These are phyloP conservation scores for Daldinia vernicosa DNA, from an alignment of 495 filamentous ascomycete genomes.

Conservation along the genomic window DNA sequence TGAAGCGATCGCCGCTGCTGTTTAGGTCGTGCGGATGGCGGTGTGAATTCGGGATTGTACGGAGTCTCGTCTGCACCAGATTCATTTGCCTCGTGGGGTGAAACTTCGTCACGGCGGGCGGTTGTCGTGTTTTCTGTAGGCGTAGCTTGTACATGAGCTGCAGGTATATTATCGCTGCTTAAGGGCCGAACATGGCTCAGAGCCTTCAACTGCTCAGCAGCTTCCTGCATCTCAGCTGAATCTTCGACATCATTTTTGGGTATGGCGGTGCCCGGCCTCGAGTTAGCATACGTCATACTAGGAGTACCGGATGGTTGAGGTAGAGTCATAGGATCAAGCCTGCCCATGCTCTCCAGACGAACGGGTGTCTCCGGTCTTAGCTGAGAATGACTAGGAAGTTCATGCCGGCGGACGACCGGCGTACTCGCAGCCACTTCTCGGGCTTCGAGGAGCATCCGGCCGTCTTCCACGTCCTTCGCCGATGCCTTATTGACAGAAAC, in stretches of 20 bases:
- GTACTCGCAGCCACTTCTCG: conserved; percentile 46
- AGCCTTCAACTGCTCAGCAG: conserved; percentile 66
- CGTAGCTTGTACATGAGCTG: conserved; percentile 32
- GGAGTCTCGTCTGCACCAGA: conserved; percentile 51
- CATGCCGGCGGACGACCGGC: conserved; percentile 43
- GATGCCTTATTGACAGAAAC: conserved; percentile 49
- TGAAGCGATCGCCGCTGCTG: conserved; percentile 57
- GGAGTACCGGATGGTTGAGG: conserved; percentile 34
- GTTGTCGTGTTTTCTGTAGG: conserved; percentile 22
- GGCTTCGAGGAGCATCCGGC: conserved; percentile 58
- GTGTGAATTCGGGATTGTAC: conserved; percentile 52
- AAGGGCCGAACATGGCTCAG: conserved; percentile 64
- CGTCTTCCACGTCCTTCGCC: conserved; percentile 59
- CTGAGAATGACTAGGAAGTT: conserved; percentile 37
- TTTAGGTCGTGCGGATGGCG: conserved; percentile 56
- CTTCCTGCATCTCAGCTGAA: conserved; percentile 67
- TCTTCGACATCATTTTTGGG: conserved; percentile 60
- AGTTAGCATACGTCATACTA: conserved; percentile 32
- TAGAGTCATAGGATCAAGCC: conserved; percentile 34
- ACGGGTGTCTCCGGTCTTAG: conserved; percentile 49
- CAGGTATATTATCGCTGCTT: conserved; percentile 52
- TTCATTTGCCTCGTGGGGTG: conserved; percentile 53
- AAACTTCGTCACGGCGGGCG: conserved; percentile 52
- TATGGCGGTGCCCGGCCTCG: conserved; percentile 35
- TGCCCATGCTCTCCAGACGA: conserved; percentile 41